Conservation (phyloP, 2,329 filamentous ascomycete species). For the Aspergillus sp. region DNA sequence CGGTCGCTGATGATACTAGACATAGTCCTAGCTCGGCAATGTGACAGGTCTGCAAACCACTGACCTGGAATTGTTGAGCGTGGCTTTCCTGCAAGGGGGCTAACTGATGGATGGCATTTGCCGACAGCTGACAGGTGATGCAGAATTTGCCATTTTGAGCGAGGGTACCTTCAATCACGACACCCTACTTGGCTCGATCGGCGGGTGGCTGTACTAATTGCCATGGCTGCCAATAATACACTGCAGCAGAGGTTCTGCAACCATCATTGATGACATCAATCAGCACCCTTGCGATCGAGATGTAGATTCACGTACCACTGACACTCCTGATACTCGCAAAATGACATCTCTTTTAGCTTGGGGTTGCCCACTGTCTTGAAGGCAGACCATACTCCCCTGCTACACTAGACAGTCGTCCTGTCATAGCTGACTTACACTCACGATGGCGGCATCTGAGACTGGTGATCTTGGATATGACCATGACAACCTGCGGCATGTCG, state of each 20-base stretch:
- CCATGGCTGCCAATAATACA: neutral
- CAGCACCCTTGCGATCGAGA: neutral
- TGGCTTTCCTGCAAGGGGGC: no score
- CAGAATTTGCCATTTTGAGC: no score
- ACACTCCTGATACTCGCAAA: neutral
- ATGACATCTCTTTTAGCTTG: no score
- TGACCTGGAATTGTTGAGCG: no score
- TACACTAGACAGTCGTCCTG: no score
- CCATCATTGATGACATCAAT: neutral
- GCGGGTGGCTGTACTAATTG: neutral
- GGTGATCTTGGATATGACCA: slow-evolving; percentile 18
- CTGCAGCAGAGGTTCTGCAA: neutral
- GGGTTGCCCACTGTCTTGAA: no score
- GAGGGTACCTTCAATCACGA: no score
- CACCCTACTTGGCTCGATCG: neutral
- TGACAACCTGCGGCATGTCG: slow-evolving; percentile 29
- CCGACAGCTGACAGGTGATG: no score
- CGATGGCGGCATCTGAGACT: neutral
- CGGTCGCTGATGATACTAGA: no score
- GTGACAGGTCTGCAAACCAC: neutral
- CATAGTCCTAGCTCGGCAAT: no score
- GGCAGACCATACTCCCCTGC: no score
- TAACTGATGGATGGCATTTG: no score
- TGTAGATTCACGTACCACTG: neutral
- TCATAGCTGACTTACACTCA: neutral